phyloP scores from a whole-genome alignment of 2,329 filamentous ascomycete species.

The Sporothrix schenckii region DNA sequence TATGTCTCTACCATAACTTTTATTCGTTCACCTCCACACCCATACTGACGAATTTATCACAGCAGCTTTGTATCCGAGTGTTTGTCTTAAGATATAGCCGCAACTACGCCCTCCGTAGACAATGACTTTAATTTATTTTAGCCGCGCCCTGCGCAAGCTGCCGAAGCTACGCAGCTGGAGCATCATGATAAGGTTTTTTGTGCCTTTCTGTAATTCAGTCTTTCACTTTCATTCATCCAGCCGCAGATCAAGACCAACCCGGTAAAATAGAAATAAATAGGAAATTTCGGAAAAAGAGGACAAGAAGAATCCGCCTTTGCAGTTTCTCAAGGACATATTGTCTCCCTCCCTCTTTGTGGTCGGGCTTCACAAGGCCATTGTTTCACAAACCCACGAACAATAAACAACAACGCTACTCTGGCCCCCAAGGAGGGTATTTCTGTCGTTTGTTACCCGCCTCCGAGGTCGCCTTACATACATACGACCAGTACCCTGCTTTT shows the following conservation, averaged over 20 bases:
- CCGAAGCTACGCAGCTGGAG: too few species aligned
- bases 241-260: too few species aligned
- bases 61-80: neutral
- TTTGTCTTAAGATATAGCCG: too few species aligned
- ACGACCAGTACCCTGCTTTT: neutral
- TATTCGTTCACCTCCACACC: conserved; percentile 6
- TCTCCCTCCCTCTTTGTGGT: too few species aligned
- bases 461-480: neutral
- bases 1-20: neutral
- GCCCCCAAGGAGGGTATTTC: conserved; percentile 4
- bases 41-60: neutral
- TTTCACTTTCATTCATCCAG: neutral
- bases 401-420: neutral
- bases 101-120: neutral
- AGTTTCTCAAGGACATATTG: too few species aligned
- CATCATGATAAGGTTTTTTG: neutral
- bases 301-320: too few species aligned
- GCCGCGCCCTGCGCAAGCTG: conserved; percentile 5
- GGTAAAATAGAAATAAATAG: too few species aligned
- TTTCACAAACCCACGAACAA: neutral
- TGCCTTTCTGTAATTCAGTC: neutral
- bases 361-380: neutral
- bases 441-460: neutral
- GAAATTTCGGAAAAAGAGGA: too few species aligned
- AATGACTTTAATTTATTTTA: neutral